Evolutionary conservation across 2,329 filamentous ascomycete genomes (phyloP).

Genomic region (Dothideomycetes sp.): DNA sequence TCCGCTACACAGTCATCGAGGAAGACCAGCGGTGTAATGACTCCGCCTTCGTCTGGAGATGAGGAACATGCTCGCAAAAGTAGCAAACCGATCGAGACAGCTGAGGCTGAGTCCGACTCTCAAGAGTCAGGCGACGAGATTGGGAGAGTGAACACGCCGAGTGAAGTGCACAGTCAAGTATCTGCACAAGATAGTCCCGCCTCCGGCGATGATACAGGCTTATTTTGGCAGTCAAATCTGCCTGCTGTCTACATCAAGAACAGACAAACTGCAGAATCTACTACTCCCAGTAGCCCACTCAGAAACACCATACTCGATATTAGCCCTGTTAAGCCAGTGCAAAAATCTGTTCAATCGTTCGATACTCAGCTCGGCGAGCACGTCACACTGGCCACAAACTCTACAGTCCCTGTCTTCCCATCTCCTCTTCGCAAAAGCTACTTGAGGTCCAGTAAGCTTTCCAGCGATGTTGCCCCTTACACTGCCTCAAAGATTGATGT

Average conservation of each 20-base stretch:
- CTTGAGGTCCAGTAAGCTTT: slow-evolving; percentile 19
- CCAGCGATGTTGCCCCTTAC: slow-evolving; percentile 6
- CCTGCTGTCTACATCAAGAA: slow-evolving; percentile 17
- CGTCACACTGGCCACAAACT: neutral
- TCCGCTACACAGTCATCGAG: slow-evolving; percentile 10
- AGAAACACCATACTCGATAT: slow-evolving; percentile 14
- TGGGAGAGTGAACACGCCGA: neutral
- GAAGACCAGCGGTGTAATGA: slow-evolving; percentile 22
- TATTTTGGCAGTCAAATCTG: slow-evolving; percentile 23
- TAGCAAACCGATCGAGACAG: too few relatives aligned
- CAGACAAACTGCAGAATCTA: neutral
- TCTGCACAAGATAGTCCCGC: slow-evolving; percentile 4
- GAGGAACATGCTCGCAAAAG: slow-evolving; percentile 12
- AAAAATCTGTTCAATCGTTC: neutral
- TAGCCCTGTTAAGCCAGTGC: slow-evolving; percentile 19
- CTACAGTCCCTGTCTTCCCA: slow-evolving; percentile 10
- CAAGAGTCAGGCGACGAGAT: slow-evolving; percentile 4
- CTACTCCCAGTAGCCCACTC: slow-evolving; percentile 12
- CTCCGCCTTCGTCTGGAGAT: slow-evolving; percentile 26
- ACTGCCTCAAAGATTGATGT: neutral
- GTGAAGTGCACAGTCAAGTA: neutral
- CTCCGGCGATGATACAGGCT: slow-evolving; percentile 20
- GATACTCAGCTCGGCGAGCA: neutral
- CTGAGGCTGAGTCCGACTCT: slow-evolving; percentile 8
- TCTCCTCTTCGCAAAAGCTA: slow-evolving; percentile 22